A percentile compares a stretch with the other conserved stretches of the same genome.
Evolutionary conservation across 2,329 filamentous ascomycete species (phyloP).

Genomic region (Monilinia vaccinii-corymbosi): DNA sequence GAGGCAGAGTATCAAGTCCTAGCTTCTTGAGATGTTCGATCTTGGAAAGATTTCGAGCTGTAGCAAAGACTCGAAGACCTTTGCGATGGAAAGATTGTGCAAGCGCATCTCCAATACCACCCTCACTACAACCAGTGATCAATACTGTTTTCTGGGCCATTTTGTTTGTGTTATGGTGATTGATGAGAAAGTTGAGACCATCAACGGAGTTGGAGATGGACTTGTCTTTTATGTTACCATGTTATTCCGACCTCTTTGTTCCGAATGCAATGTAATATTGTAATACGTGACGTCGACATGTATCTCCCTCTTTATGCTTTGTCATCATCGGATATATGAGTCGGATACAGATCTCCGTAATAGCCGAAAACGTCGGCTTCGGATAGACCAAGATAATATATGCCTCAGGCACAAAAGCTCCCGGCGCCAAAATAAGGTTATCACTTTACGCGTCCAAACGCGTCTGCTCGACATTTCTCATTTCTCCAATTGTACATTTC

Average conservation of each 20-base stretch:
- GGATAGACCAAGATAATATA: neutral
- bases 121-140: constrained; percentile 34
- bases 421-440: neutral
- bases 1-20: constrained; percentile 29
- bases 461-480: neutral
- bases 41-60: constrained; percentile 32
- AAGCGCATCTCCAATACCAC: constrained; percentile 35
- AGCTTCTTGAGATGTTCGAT: constrained; percentile 23
- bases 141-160: constrained; percentile 25
- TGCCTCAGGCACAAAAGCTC: neutral
- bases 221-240: neutral
- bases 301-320: neutral
- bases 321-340: neutral
- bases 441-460: constrained; percentile 7
- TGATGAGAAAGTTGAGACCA: neutral
- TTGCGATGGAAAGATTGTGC: constrained; percentile 31
- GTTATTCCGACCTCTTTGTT: too few species aligned
- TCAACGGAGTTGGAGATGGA: neutral
- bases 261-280: too few species aligned
- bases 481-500: neutral
- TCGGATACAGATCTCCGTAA: neutral
- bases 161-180: neutral
- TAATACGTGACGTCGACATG: too few species aligned
- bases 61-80: constrained; percentile 34
- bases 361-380: neutral